Evolutionary conservation across 192 early-diverging fungal species (phyloP), one percentile per base, ranked within the genome.

Genomic region (Podila epicladia): DNA sequence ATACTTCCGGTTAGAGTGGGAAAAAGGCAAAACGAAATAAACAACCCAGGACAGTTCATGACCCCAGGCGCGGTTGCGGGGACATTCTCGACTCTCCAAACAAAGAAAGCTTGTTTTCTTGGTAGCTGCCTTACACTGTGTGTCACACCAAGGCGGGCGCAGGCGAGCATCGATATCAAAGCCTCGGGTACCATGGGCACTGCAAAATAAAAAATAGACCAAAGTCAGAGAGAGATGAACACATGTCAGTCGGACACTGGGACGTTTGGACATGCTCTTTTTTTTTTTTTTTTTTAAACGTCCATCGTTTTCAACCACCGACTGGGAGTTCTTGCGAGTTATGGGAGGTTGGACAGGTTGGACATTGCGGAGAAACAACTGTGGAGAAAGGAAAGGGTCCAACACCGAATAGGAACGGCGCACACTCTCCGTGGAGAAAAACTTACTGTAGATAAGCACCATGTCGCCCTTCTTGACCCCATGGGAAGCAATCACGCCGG

Each of bases 111-210:
- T 24, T 35, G 26, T 63, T 28, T n/a, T 15, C 19, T 4, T 45
- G 13, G 7, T 45, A 9, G 38, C 3, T 28, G 38, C n/a, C 73
- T 92, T 24, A 95, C 94, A 58, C 90, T 91, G 65, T 95, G 93
- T 13, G 95, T 84, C 13, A 92, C 93, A n/a, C 95, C 96, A 13
- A 96, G 75, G 11, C 95, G 88, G 11, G 91, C 94, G 68, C 93
- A 95, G 6, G 96, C 93, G 13, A 97, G 91, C 91, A 97, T 95
- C 5, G 91, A 92, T 69, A 95, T 80, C 12, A 94, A 85, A 11
- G 94, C 92, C 68, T 97, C 91, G 13, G 92, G 91, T 9, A 95
- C 88, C 93, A 94, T 93, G 26, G 93, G 91, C 80, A 84, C 73
- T 82, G 58, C 12, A 13, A 41, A 61, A 28, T 12, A 32, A 61